Percentiles rank a stretch among this genome's conserved stretches.
phyloP scores from a whole-genome alignment of 169 alveolate genomes.

The Eimeria sp. region DNA sequence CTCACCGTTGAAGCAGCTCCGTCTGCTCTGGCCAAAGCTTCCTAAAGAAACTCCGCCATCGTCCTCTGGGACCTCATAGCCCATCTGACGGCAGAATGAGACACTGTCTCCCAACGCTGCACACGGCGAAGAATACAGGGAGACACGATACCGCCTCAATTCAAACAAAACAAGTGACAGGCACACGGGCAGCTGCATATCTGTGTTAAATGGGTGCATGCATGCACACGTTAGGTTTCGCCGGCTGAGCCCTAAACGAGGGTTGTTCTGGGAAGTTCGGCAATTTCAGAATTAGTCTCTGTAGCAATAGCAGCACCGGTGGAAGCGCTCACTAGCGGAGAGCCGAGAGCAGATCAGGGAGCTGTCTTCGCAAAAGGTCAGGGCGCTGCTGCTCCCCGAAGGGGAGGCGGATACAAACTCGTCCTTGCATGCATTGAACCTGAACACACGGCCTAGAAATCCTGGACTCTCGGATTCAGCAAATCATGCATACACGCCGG shows the following conservation, averaged over 20 bases:
- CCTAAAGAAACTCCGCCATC: not conserved
- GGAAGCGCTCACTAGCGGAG: slow-evolving; percentile 56
- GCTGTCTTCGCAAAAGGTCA: slow-evolving; percentile 56
- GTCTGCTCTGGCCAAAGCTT: not conserved
- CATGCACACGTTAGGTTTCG: not conserved
- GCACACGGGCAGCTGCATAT: not conserved
- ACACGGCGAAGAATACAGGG: not conserved
- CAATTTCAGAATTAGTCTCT: not conserved
- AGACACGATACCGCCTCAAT: not conserved
- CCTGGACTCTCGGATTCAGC: not conserved
- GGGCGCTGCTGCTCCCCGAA: slow-evolving; percentile 66
- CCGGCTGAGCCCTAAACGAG: not conserved
- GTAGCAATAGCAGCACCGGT: slow-evolving; percentile 6
- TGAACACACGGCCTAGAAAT: slow-evolving; percentile 23
- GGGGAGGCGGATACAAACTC: slow-evolving; percentile 60
- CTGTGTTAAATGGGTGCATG: not conserved
- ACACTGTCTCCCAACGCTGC: slow-evolving; percentile 57
- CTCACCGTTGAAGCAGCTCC: slow-evolving; percentile 50
- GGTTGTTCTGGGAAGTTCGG: too few relatives aligned
- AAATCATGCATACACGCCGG: not conserved
- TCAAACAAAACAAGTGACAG: not conserved
- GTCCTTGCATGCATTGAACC: slow-evolving; percentile 67
- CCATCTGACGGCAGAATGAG: slow-evolving; percentile 58
- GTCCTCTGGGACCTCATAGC: slow-evolving; percentile 30
- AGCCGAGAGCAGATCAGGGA: slow-evolving; percentile 68